Percentiles rank a stretch among this genome's conserved stretches.
These are phyloP conservation scores for Colletotrichum eleusines DNA, from an alignment of 2,329 filamentous ascomycete genomes.

Conservation along the genomic window DNA sequence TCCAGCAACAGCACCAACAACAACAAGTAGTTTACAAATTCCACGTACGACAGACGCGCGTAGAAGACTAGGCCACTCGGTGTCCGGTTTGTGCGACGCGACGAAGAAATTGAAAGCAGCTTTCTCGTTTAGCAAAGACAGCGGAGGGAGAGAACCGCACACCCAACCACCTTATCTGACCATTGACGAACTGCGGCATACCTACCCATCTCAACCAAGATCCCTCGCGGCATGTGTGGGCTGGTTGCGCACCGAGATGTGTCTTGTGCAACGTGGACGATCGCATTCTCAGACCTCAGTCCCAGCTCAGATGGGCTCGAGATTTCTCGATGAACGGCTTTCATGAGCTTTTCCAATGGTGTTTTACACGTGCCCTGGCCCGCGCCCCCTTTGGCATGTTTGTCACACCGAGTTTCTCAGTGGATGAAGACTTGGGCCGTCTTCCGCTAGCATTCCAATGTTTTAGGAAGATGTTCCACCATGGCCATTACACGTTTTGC, in stretches of 20 bases:
- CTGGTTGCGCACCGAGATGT: slow-evolving; percentile 1
- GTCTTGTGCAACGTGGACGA: slow-evolving; percentile 11
- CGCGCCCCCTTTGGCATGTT: neutral
- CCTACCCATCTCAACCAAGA: slow-evolving; percentile 1
- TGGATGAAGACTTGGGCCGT: neutral
- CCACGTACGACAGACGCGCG: no score
- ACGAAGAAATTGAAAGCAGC: neutral
- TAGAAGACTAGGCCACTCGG: neutral
- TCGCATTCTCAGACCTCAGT: slow-evolving; percentile 23
- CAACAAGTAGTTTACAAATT: neutral
- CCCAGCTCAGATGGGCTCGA: slow-evolving; percentile 19
- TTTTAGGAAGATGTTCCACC: neutral
- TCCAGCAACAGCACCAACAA: neutral
- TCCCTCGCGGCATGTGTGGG: neutral
- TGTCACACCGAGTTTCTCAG: neutral
- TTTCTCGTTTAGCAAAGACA: neutral
- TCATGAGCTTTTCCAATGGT: neutral
- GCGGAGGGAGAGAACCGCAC: neutral
- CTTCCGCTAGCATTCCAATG: neutral
- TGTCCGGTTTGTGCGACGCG: neutral
- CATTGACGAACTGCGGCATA: neutral
- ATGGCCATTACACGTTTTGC: neutral
- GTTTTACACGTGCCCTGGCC: slow-evolving; percentile 8
- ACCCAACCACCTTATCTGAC: neutral
- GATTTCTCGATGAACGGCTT: slow-evolving; percentile 18